Evolutionary conservation across 2,329 filamentous ascomycete genomes (phyloP).

Genomic region (Pleoardoris graminearum): DNA sequence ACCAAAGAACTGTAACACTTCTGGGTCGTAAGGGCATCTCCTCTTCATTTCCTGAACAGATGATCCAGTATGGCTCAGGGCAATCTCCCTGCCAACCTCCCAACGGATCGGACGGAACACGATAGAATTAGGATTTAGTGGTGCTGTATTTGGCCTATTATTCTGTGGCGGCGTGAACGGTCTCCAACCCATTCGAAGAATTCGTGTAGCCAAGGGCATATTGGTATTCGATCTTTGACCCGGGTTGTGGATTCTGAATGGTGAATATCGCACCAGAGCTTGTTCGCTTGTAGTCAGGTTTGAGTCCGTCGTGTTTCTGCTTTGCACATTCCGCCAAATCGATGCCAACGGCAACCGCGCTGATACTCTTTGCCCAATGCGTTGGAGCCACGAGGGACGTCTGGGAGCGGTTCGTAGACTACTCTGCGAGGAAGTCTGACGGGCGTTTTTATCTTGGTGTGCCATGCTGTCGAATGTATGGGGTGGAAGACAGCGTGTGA

Average conservation of each 20-base stretch:
- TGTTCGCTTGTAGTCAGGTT: background rate
- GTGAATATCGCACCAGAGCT: background rate
- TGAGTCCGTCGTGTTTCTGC: background rate
- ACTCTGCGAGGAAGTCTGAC: background rate
- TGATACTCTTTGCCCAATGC: slow-evolving; percentile 1
- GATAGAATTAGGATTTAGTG: background rate
- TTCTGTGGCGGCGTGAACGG: background rate
- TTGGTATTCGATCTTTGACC: background rate
- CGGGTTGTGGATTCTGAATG: background rate
- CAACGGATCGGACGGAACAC: background rate
- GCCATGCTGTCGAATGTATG: background rate
- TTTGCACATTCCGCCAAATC: slow-evolving; percentile 5
- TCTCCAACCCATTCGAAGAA: background rate
- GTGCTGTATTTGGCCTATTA: background rate
- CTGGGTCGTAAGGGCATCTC: slow-evolving; percentile 2
- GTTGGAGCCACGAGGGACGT: slow-evolving; percentile 5
- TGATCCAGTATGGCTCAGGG: background rate
- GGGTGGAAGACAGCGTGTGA: background rate
- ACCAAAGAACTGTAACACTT: background rate
- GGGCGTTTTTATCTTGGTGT: background rate
- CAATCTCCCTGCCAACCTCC: background rate
- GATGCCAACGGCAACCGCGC: too few species aligned
- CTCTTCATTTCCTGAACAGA: background rate
- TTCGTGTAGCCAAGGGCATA: background rate
- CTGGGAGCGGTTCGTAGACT: background rate